These are phyloP conservation scores for Ceratocystiopsis sp. DNA, from an alignment of 2,329 filamentous ascomycete species.

Conservation along the genomic window DNA sequence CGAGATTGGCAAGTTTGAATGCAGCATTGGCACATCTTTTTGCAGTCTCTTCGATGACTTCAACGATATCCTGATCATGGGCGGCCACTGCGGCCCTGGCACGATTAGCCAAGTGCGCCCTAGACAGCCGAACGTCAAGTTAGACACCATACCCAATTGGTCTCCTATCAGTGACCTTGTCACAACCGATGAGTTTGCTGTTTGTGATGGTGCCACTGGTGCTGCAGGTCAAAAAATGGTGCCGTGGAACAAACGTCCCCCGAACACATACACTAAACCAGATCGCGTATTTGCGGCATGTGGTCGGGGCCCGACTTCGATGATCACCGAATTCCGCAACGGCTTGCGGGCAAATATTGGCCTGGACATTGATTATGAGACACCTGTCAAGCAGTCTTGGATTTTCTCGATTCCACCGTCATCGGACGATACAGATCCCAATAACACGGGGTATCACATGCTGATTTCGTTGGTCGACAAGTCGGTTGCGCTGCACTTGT, in stretches of 20 bases:
- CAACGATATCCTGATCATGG: conserved; percentile 63
- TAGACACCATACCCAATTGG: conserved; percentile 49
- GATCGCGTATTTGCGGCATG: conserved; percentile 51
- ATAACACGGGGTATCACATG: conserved; percentile 16
- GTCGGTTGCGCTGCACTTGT: conserved; percentile 30
- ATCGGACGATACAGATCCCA: conserved; percentile 3
- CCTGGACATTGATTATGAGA: conserved; percentile 33
- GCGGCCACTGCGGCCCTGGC: conserved; percentile 63
- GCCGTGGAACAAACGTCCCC: conserved; percentile 16
- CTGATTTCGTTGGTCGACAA: conserved; percentile 32
- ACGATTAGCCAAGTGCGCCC: conserved; percentile 55
- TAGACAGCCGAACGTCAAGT: conserved; percentile 22
- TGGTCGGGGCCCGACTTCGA: conserved; percentile 43
- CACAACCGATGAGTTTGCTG: conserved; percentile 24
- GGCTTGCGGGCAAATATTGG: conserved; percentile 54
- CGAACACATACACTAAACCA: conserved; percentile 32
- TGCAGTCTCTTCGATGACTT: conserved; percentile 52
- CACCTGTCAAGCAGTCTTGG: conserved; percentile 35
- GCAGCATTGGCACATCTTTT: conserved; percentile 68
- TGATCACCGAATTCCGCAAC: conserved; percentile 50
- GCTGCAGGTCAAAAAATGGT: conserved; percentile 1
- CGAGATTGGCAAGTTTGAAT: conserved; percentile 47
- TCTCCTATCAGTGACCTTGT: conserved; percentile 38
- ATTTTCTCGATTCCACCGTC: conserved; percentile 22
- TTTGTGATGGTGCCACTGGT: conserved; percentile 12